Base-by-base conservation (phyloP, 139 green algal species). In the Mychonastes homosphaera region DNA sequence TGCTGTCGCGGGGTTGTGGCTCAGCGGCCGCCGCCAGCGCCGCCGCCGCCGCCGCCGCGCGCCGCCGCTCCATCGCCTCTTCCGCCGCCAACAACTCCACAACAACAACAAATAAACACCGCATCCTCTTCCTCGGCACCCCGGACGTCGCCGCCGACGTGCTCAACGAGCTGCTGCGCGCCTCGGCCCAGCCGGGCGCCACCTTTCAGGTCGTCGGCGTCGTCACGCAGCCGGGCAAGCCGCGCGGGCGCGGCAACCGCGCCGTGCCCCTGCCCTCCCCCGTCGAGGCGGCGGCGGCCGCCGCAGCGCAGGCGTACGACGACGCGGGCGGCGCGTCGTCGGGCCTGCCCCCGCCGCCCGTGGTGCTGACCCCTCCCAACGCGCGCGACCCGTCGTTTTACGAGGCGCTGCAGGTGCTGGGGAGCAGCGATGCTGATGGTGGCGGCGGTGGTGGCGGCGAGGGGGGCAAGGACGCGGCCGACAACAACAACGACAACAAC, bases 71-170 rank as follows among this genome's bases (percentile, higher is more conserved):
- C 19, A n/a, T n/a, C 7, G 23, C 19, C 41, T 8, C 41, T 23
- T 18, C 41, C 19, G 41, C 41, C 7, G 41, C 7, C 8, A 5
- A 8, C 7, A 48, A n/a, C n/a, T n/a, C n/a, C n/a, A n/a, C n/a
- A n/a, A n/a, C n/a, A n/a, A n/a, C n/a, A n/a, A 48, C 1, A 35
- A 82, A n/a, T n/a, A n/a, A 75, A 59, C 64, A 79, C 6, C 60
- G 64, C 7, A 16, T 94, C 1, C 79, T 91, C 1, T 94, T 94
- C 56, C 65, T 90, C 12, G 86, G 86, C 24, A 94, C 86, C 15
- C 86, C 86, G 34, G 76, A 92, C 58, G 84, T 94, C 1, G 87
- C 87, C 12, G 81, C 84, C 1, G 56, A 61, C 6, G 81, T 87
- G 24, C 74, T 95, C 30, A 16, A 79, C 26, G 43, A 66, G 12